phyloP scores from a whole-genome alignment of 1,284 basidiomycete genomes.

The Stygiomarasmius scandens region DNA sequence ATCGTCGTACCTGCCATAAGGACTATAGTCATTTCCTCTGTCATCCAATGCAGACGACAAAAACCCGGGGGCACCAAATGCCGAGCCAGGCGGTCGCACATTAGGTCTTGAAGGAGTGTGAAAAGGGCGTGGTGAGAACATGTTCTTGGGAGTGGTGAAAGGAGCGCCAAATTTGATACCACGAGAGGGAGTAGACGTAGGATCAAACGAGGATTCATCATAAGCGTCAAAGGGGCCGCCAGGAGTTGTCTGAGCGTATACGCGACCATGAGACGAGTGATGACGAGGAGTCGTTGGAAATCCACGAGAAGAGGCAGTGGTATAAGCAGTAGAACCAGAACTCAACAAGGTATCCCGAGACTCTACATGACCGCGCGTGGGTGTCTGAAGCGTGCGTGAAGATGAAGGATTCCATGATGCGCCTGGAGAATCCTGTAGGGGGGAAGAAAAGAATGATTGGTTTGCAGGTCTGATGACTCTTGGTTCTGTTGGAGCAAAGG shows the following conservation, averaged over 20 bases:
- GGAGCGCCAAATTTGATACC: constrained; percentile 58
- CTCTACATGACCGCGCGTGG: constrained; percentile 32
- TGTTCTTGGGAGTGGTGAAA: constrained; percentile 33
- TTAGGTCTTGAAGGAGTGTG: constrained; percentile 50
- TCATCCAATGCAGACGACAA: constrained; percentile 35
- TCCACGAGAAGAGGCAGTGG: constrained; percentile 35
- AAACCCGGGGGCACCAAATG: constrained; percentile 31
- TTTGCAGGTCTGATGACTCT: constrained; percentile 42
- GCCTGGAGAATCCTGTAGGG: constrained; percentile 55
- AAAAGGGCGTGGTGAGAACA: constrained; percentile 44
- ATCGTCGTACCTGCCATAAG: constrained; percentile 14
- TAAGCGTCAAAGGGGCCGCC: constrained; percentile 36
- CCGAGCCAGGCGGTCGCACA: constrained; percentile 24
- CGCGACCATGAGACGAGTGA: constrained; percentile 41
- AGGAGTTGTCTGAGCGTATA: constrained; percentile 46
- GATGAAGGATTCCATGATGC: constrained; percentile 28
- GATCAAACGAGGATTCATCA: constrained; percentile 59
- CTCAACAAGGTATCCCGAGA: constrained; percentile 31
- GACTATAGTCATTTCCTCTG: constrained; percentile 4
- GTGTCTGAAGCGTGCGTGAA: constrained; percentile 45
- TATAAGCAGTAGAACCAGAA: constrained; percentile 48
- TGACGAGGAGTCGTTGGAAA: constrained; percentile 56
- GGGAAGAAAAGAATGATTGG: constrained; percentile 56
- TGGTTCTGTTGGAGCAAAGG: constrained; percentile 59
- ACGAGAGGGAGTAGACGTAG: constrained; percentile 72